Evolutionary conservation across 1,139 yeast genomes (phyloP), one percentile per base, ranked within the genome.

Genomic region (Geotrichum macrosporum): DNA sequence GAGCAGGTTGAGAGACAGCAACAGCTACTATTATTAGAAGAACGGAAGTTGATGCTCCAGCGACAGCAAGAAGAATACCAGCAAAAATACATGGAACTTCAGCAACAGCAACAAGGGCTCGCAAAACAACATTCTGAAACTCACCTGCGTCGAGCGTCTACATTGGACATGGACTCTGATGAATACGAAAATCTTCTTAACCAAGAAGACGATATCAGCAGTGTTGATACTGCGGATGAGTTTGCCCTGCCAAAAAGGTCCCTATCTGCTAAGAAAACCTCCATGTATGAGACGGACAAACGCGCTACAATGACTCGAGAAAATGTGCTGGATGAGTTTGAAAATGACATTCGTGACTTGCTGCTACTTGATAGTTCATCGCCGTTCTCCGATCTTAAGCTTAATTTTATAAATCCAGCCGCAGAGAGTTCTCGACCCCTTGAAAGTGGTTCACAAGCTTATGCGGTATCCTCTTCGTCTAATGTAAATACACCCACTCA

Each of bases 301-400:
- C 46, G 40, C 22, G 41, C 35, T 8, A 35, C 38, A 30, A 52
- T 52, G 55, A 47, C 50, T 21, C 46, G 53, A 10, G 47, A 47
- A 32, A 47, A 52, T 8, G 54, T 53, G 2, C 46, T 54, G 32
- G 55, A 53, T 20, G 56, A 54, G 20, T 54, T 54, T 35, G 57
- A 53, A 32, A 53, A 48, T 20, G 57, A 54, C 41, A 49, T 54
- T 20, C 46, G 50, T 15, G 56, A 54, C 26, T 46, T 54, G 10
- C 36, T 52, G 9, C 43, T 50, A 29, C 42, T 50, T 5, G 49
- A 53, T 21, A 41, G 44, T 30, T 13, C 35, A 4, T 42, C 46
- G 8, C 38, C 40, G n/a, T 35, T 42, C 10, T 24, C 46, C 9
- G 40, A 42, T 15, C 46, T 42, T 24, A 35, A 35, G 18, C 26